Evolutionary conservation across 2,329 filamentous ascomycete species (phyloP), one percentile per base, ranked within the genome.

Genomic region (Salinomyces thailandicus): DNA sequence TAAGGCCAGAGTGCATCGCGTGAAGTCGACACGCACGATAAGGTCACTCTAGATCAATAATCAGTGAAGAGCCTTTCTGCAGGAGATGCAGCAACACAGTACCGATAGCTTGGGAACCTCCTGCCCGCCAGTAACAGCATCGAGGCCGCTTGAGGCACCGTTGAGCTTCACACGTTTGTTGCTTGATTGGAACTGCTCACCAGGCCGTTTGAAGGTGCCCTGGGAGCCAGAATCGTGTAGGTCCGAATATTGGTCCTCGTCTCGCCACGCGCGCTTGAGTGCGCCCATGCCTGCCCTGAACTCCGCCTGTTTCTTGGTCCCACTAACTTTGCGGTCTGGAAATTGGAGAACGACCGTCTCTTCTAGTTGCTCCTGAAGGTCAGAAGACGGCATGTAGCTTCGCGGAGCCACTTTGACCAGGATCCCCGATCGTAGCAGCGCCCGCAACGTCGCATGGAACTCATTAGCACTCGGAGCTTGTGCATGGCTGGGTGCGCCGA

Each of bases 1-100:
- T 44, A 94, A 68, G 33, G 83, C 78, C 7, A 95, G 83, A 5
- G 80, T 68, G 41, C 85, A 84, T 58, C 89, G 93, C 38, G 87
- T 81, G 52, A 85, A 80, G 55, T 94, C 95, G 37, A 95, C 68
- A 18, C 80, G 76, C 33, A 96, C 67, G 22, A 87, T 71, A 45
- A 86, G 67, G 39, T 81, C 73, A 33, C 76, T 72, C 79, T 93
- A 54, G 13, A 46, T 33, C n/a, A 38, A 43, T 32, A 43, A 44
- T 51, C 39, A 53, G 48, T 42, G 41, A 47, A 28, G 9, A 38
- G 43, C 33, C 39, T 44, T 41, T 36, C 41, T 39, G 39, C 38
- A 39, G 39, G 41, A 35, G 37, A 20, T 37, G 26, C 35, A 46
- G 46, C 46, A 42, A 43, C 44, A 50, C 43, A 50, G 45, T 59